Conservation (phyloP, 2,329 filamentous ascomycete genomes). For the Fusarium concolor region DNA sequence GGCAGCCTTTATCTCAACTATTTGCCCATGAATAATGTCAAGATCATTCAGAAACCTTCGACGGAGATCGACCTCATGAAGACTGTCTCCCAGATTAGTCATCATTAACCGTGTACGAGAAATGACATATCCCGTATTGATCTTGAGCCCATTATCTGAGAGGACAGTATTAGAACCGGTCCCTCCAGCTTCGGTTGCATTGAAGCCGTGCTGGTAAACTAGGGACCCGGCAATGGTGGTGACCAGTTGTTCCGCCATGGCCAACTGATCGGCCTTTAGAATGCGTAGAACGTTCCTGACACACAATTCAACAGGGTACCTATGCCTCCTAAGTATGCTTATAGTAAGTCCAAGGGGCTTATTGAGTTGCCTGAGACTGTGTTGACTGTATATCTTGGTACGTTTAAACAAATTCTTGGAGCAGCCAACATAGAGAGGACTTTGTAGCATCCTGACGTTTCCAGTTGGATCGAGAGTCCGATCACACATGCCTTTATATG, state of each 20-base stretch:
- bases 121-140: background rate
- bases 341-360: conserved; percentile 7
- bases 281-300: background rate
- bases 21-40: too few species aligned
- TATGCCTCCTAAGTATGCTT: background rate
- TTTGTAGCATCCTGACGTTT: background rate
- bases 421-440: conserved; percentile 24
- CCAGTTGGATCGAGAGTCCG: background rate
- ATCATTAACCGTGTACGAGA: too few species aligned
- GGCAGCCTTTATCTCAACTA: too few species aligned
- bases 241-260: conserved; percentile 20
- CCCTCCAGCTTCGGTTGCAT: conserved; percentile 9
- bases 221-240: conserved; percentile 8
- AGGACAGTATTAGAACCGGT: background rate
- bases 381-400: background rate
- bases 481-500: background rate
- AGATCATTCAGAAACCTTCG: too few species aligned
- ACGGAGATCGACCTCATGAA: too few species aligned
- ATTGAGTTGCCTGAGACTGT: background rate
- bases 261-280: background rate
- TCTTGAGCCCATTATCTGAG: background rate
- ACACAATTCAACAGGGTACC: background rate
- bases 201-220: conserved; percentile 24
- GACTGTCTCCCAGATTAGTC: too few species aligned
- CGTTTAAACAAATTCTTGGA: background rate